phyloP scores from a whole-genome alignment of 2,329 filamentous ascomycete genomes.

The Elsinoe fawcettii region DNA sequence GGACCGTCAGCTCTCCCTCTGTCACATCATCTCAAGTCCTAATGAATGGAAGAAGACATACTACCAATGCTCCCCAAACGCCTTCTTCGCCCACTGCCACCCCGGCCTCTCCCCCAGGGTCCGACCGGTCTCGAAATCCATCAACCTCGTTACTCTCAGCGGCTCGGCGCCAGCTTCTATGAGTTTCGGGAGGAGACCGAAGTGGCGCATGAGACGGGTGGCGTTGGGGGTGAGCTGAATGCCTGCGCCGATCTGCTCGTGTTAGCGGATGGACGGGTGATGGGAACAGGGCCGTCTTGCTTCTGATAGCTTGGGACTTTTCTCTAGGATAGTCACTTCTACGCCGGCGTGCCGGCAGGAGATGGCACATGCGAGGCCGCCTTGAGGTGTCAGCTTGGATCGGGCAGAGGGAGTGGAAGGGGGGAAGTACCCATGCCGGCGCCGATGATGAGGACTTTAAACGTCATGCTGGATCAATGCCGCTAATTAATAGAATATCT shows the following conservation, averaged over 20 bases:
- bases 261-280: neutral
- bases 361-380: constrained; percentile 11
- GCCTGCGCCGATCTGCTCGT: constrained; percentile 2
- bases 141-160: neutral
- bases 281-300: neutral
- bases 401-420: neutral
- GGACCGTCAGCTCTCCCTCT: neutral
- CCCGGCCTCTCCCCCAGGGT: constrained; percentile 3
- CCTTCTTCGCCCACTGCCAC: neutral
- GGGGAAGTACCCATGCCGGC: neutral
- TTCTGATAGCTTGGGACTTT: neutral
- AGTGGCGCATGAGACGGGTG: constrained; percentile 1
- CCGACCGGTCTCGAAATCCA: neutral
- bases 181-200: neutral
- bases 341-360: constrained; percentile 6
- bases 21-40: too few relatives aligned
- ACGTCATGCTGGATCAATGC: neutral
- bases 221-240: constrained; percentile 7
- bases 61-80: constrained; percentile 12
- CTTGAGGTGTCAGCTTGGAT: neutral
- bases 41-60: neutral
- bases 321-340: constrained; percentile 3
- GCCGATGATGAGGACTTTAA: neutral
- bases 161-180: neutral
- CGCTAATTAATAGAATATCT: too few relatives aligned